These are phyloP conservation scores for Neoboletus subvelutipes DNA, from an alignment of 768 basidiomycete genomes.

Conservation along the genomic window DNA sequence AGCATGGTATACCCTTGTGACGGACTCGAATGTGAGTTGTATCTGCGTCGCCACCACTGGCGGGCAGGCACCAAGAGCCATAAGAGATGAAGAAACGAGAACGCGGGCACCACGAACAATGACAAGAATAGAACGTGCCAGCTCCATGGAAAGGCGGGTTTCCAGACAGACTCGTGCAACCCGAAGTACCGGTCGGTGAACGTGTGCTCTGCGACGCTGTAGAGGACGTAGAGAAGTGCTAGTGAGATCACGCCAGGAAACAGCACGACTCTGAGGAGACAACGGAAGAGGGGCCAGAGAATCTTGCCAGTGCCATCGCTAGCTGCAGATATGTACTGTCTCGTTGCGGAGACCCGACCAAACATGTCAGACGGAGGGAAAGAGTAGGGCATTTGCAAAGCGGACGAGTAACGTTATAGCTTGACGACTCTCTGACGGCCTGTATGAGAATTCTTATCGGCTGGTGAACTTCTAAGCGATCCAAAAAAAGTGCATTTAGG, in stretches of 20 bases:
- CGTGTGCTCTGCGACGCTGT: conserved; percentile 6
- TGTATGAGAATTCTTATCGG: no score
- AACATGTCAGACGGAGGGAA: conserved; percentile 6
- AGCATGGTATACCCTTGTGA: conserved; percentile 14
- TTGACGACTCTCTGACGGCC: no score
- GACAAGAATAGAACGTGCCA: conserved; percentile 19
- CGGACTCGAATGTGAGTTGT: neutral
- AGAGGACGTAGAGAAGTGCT: conserved; percentile 3
- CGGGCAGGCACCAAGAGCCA: neutral
- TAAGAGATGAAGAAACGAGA: conserved; percentile 11
- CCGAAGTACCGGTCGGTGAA: conserved; percentile 12
- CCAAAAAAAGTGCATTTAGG: no score
- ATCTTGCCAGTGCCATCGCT: neutral
- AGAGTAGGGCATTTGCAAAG: no score
- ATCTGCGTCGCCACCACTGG: neutral
- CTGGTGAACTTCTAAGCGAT: no score
- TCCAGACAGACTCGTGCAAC: conserved; percentile 7
- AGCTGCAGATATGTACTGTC: neutral
- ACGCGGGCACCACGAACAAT: conserved; percentile 11
- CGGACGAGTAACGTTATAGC: no score
- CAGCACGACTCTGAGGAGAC: neutral
- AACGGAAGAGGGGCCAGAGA: neutral
- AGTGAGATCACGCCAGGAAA: neutral
- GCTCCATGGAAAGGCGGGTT: conserved; percentile 17
- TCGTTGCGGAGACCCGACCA: neutral